Percentiles rank a stretch among this genome's conserved stretches.
These are phyloP conservation scores for Phlyctochytrium planicorne DNA, from an alignment of 192 early-diverging fungal species.

Conservation along the genomic window DNA sequence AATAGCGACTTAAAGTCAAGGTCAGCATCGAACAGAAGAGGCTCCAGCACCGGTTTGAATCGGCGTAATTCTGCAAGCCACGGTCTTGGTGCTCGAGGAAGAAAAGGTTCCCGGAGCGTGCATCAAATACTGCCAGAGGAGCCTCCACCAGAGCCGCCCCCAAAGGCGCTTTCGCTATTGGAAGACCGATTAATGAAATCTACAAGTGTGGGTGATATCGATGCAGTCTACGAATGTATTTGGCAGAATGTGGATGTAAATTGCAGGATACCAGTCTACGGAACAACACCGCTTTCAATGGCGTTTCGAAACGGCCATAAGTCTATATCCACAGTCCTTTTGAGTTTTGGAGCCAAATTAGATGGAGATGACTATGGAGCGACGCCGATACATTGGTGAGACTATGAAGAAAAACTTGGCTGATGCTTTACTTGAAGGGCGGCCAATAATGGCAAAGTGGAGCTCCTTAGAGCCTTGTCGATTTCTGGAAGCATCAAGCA, in stretches of 20 bases:
- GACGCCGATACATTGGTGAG: conserved; percentile 37
- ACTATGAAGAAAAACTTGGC: background rate
- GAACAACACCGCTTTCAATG: conserved; percentile 30
- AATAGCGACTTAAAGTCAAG: no score
- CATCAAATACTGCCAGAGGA: background rate
- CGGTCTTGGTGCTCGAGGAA: no score
- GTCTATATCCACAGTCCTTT: conserved; percentile 22
- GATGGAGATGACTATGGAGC: conserved; percentile 35
- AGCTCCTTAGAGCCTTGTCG: conserved; percentile 22
- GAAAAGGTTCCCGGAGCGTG: no score
- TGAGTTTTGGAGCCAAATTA: conserved; percentile 36
- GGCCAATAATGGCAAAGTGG: conserved; percentile 26
- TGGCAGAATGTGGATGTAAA: conserved; percentile 36
- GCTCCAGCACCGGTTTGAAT: no score
- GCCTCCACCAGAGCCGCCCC: background rate
- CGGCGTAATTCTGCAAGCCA: no score
- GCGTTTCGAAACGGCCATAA: conserved; percentile 30
- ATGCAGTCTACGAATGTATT: conserved; percentile 30
- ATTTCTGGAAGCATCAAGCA: conserved; percentile 23
- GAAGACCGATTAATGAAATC: conserved; percentile 17
- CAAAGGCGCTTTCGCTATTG: background rate
- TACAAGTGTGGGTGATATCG: conserved; percentile 28
- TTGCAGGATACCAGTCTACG: conserved; percentile 28
- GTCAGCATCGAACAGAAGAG: no score
- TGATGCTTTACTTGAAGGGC: conserved; percentile 15